Percentiles rank a stretch among this genome's conserved stretches.
Evolutionary conservation across 2,329 filamentous ascomycete genomes (phyloP).

Genomic region (Fusarium buxicola): DNA sequence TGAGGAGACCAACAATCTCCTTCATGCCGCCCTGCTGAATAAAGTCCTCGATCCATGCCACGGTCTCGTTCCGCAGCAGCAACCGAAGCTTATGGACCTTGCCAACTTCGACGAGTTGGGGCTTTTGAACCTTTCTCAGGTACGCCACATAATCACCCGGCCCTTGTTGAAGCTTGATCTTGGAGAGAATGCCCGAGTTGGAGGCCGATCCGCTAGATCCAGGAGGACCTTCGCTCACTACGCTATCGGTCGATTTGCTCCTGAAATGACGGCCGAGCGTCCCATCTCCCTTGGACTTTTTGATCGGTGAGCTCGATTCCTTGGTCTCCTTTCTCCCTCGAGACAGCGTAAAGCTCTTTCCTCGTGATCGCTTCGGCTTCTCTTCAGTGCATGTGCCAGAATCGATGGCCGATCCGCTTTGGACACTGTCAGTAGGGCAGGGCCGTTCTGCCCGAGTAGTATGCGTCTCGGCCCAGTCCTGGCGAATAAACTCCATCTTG

Average conservation of each 20-base stretch:
- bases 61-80: conserved; percentile 91
- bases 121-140: conserved; percentile 82
- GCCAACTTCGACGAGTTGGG: conserved; percentile 89
- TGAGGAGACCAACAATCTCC: conserved; percentile 85
- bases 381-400: conserved; percentile 57
- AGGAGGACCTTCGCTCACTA: conserved; percentile 70
- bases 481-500: conserved; percentile 94
- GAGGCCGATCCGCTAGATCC: conserved; percentile 64
- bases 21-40: conserved; percentile 91
- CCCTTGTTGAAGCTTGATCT: conserved; percentile 78
- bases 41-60: conserved; percentile 94
- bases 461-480: conserved; percentile 81
- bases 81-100: conserved; percentile 93
- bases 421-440: conserved; percentile 58
- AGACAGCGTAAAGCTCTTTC: conserved; percentile 78
- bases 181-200: conserved; percentile 70
- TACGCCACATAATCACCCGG: conserved; percentile 90
- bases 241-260: conserved; percentile 78
- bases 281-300: conserved; percentile 77
- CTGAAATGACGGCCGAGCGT: conserved; percentile 73
- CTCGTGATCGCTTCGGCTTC: conserved; percentile 62
- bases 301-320: conserved; percentile 74
- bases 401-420: conserved; percentile 51
- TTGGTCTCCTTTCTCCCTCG: conserved; percentile 71
- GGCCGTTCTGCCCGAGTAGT: conserved; percentile 60